Conservation (phyloP, 140 eudicot genomes). For the Erigeron philadelphicus region DNA sequence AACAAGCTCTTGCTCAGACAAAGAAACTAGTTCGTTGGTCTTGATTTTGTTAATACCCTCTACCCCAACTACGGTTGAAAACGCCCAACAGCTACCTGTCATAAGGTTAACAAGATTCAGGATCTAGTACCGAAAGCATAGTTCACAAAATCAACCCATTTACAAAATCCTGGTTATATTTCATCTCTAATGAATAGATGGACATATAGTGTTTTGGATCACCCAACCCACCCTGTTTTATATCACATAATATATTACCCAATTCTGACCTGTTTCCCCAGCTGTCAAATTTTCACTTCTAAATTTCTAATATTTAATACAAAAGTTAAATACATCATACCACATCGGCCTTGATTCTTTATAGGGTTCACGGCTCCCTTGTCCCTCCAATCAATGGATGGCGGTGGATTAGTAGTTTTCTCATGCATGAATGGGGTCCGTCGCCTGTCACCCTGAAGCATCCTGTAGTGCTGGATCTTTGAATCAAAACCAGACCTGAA, state of each 20-base stretch:
- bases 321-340: slow-evolving; percentile 30
- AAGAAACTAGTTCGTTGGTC: slow-evolving; percentile 55
- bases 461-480: slow-evolving; percentile 52
- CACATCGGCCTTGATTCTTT: slow-evolving; percentile 83
- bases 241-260: neutral
- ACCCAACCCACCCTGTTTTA: too few relatives aligned
- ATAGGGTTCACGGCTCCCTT: slow-evolving; percentile 70
- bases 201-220: neutral
- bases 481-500: slow-evolving; percentile 53
- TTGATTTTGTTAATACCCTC: slow-evolving; percentile 87
- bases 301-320: neutral
- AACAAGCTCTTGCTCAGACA: slow-evolving; percentile 86
- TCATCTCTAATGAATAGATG: neutral
- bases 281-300: neutral
- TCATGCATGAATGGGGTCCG: slow-evolving; percentile 55
- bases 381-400: slow-evolving; percentile 68
- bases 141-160: neutral
- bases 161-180: neutral
- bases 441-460: slow-evolving; percentile 45
- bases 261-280: neutral
- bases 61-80: slow-evolving; percentile 75
- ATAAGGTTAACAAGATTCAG: slow-evolving; percentile 4
- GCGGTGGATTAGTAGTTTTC: slow-evolving; percentile 45
- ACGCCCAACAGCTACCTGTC: slow-evolving; percentile 92
- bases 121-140: neutral